Percentiles rank a stretch among this genome's conserved stretches.
Conservation (phyloP, 106 monocot species). For the Dendrobium catenatum region DNA sequence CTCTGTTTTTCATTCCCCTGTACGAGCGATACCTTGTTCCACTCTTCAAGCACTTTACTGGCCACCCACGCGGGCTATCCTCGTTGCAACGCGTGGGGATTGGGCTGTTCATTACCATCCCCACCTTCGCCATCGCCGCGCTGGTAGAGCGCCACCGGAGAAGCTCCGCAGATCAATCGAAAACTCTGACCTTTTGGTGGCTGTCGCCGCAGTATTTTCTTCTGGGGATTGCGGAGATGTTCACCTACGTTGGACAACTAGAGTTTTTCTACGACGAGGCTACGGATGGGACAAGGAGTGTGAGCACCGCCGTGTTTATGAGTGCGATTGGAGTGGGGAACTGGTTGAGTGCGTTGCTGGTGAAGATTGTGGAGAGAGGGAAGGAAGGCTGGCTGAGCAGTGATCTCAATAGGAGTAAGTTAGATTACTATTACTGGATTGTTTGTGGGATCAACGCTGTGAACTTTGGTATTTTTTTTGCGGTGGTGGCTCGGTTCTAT, state of each 20-base stretch:
- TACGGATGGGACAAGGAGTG: slow-evolving; percentile 32
- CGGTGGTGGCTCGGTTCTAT: slow-evolving; percentile 11
- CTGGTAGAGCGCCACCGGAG: slow-evolving; percentile 26
- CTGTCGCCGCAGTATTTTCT: slow-evolving; percentile 52
- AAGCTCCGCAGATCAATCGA: not conserved
- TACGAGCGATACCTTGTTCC: slow-evolving; percentile 31
- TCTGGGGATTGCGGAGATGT: slow-evolving; percentile 32
- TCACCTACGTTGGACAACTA: slow-evolving; percentile 47
- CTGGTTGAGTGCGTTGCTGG: slow-evolving; percentile 20
- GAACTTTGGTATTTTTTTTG: slow-evolving; percentile 24
- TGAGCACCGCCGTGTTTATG: slow-evolving; percentile 26
- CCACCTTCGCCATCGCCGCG: slow-evolving; percentile 21
- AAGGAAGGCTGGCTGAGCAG: slow-evolving; percentile 28
- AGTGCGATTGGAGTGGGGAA: slow-evolving; percentile 29
- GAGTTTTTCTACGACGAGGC: slow-evolving; percentile 54
- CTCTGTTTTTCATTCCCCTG: slow-evolving; percentile 32
- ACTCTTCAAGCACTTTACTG: slow-evolving; percentile 22
- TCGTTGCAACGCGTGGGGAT: slow-evolving; percentile 35
- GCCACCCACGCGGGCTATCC: slow-evolving; percentile 30
- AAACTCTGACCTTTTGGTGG: slow-evolving; percentile 25
- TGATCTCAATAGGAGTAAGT: slow-evolving; percentile 28
- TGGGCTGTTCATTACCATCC: slow-evolving; percentile 34
- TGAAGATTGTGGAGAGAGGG: slow-evolving; percentile 20
- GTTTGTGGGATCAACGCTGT: slow-evolving; percentile 29
- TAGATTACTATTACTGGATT: slow-evolving; percentile 50